phyloP scores from a whole-genome alignment of 345 rosid genomes.

The Rhizophora mangle region DNA sequence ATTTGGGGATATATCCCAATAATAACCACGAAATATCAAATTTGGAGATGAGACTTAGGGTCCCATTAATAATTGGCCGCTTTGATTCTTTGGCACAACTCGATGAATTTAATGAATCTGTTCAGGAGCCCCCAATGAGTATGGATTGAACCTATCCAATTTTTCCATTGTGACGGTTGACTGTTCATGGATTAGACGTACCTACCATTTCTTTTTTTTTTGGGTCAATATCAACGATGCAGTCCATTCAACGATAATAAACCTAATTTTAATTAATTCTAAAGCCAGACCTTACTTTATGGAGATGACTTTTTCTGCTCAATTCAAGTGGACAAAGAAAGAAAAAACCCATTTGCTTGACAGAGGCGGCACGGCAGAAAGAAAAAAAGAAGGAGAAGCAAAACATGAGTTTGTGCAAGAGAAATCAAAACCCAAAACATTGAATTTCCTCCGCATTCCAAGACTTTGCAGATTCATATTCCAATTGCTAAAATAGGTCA shows the following conservation, averaged over 20 bases:
- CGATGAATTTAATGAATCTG: slow-evolving; percentile 8
- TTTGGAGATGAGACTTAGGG: too few species aligned
- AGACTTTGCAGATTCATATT: too few species aligned
- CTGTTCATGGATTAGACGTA: slow-evolving; percentile 20
- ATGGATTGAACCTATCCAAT: slow-evolving; percentile 15
- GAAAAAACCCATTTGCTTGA: too few species aligned
- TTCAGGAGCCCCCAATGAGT: slow-evolving; percentile 6
- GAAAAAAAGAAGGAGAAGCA: too few species aligned
- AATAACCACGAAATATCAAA: too few species aligned
- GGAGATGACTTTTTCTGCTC: too few species aligned
- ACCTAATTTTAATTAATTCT: slow-evolving; percentile 4
- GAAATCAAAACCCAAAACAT: too few species aligned
- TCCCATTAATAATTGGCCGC: not conserved
- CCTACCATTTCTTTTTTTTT: not conserved
- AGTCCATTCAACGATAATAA: slow-evolving; percentile 8
- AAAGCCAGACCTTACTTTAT: not conserved
- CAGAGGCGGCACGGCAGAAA: too few species aligned
- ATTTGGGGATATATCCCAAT: too few species aligned
- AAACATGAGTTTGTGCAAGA: too few species aligned
- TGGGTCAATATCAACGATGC: not conserved
- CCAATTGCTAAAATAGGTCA: too few species aligned
- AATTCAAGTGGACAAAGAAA: not conserved
- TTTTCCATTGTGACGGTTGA: slow-evolving; percentile 16
- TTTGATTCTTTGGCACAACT: slow-evolving; percentile 4
- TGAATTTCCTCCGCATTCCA: too few species aligned